Evolutionary conservation across 768 basidiomycete genomes (phyloP), one percentile per base, ranked within the genome.

Genomic region (Lactarius tabidus): DNA sequence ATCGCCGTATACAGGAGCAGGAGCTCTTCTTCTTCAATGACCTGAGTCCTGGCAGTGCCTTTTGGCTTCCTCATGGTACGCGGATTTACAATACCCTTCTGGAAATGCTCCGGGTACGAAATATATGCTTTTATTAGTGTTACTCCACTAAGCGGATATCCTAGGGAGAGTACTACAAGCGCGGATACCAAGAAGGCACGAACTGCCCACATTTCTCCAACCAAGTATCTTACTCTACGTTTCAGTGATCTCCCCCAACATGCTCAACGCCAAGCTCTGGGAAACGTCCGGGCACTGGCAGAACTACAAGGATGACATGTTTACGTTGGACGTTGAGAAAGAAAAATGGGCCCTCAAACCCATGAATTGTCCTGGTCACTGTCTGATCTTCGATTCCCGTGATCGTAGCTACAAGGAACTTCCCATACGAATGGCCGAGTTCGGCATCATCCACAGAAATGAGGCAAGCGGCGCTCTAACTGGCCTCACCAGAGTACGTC

Each of bases 21-120:
- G 97, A 99, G 71, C 79, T 99, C 10, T 99, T 95, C 83, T 96
- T 98, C 83, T 98, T 98, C 85, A 92, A 97, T 75, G 97, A 98
- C 67, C 79, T 94, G 45, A 95, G 92, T 70, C 97, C 97, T 2
- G 97, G 97, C 66, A 91, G 88, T 73, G 89, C 89, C 62, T 98
- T 99, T 85, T 98, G 95, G 85, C 82, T 98, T 62, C 97, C 97
- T 17, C 94, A 98, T 72, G 97, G 97, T 31, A 93, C 96, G 2
- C 83, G 96, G 67, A 94, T 99, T 76, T 98, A 98, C 78, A 98
- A 98, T 77, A 82, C 92, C 15, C 84, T 99, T 48, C 76, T 95
- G 39, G 93, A 96, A 66, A 81, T 97, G 69, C 89, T 98, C 84
- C 85, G 93, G 72, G 93, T 94, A 73, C 66, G 91, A 9, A 48